Evolutionary conservation across 306 rosid species (phyloP).

Genomic region (Oemleria cerasiformis): DNA sequence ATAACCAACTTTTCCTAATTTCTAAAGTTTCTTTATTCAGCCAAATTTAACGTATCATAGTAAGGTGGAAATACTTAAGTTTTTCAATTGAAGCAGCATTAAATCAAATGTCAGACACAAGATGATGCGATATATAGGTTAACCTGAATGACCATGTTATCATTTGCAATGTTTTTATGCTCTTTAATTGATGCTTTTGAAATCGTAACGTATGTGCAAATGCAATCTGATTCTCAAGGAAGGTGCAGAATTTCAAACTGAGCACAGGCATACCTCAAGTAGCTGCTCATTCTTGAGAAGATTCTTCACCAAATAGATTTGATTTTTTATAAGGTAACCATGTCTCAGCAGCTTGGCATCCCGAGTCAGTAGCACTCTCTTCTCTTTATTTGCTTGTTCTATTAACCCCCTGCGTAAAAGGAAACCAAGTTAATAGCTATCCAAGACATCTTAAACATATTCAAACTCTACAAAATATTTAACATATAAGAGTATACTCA

Average conservation of each 20-base stretch:
- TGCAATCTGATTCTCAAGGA: not conserved
- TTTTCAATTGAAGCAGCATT: not conserved
- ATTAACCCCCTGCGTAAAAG: conserved; percentile 56
- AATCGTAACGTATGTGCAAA: not conserved
- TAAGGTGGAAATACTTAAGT: not conserved
- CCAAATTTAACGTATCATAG: not conserved
- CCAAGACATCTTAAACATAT: not conserved
- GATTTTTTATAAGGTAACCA: conserved; percentile 59
- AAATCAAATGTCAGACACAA: not conserved
- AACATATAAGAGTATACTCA: conserved; percentile 14
- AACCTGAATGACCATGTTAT: not conserved
- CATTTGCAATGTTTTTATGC: not conserved
- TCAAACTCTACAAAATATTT: conserved; percentile 2
- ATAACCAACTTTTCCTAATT: not conserved
- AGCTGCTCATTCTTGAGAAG: conserved; percentile 93
- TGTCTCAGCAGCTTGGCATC: conserved; percentile 81
- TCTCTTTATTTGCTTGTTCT: conserved; percentile 69
- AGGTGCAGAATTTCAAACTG: not conserved
- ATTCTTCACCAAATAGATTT: conserved; percentile 71
- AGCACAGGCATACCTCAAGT: conserved; percentile 56
- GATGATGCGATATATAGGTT: not conserved
- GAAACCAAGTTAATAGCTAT: conserved; percentile 23
- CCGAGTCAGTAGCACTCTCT: conserved; percentile 77
- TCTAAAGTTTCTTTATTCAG: not conserved
- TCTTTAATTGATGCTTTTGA: not conserved